Evolutionary conservation across 1,284 basidiomycete species (phyloP), one percentile per base, ranked within the genome.

Genomic region (Ceratobasidium sp.): DNA sequence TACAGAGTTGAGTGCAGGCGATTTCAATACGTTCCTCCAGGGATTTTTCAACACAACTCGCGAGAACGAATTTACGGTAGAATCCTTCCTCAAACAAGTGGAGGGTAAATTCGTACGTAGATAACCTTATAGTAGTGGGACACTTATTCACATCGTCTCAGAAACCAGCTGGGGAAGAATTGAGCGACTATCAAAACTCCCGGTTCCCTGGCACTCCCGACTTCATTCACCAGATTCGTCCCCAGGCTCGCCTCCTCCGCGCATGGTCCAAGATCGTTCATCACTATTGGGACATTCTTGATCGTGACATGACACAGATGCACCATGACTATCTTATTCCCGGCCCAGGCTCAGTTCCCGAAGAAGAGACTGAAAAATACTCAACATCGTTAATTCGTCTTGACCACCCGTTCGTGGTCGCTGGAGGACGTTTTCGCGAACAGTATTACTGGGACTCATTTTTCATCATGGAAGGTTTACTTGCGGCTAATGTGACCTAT

Each of bases 391-490:
- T 98, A 64, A 96, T 98, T 80, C 95, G 95, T 1, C 88, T 97
- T 72, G 97, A 97, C 83, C 89, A 97, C 82, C 95, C 94, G 0
- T 95, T 97, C 83, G 94, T 97, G 26, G 90, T 97, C 55, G 96
- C 97, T 13, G 96, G 93, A 2, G 93, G 93, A 46, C 87, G 93
- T 2, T 94, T 93, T 86, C 86, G 91, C n/a, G n/a, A n/a, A n/a
- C n/a, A n/a, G n/a, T n/a, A n/a, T n/a, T n/a, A n/a, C n/a, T n/a
- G n/a, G n/a, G n/a, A n/a, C n/a, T n/a, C n/a, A n/a, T n/a, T n/a
- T n/a, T n/a, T n/a, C n/a, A n/a, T n/a, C n/a, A n/a, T 73, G 44
- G 53, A 95, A 80, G 96, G 96, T 46, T 87, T 97, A 51, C 87
- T 98, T 60, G 87, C 93, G 82, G 95, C 94, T 1, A 90, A 94